Conservation (phyloP, 768 basidiomycete species). For the Calocybe gangraenosa region DNA sequence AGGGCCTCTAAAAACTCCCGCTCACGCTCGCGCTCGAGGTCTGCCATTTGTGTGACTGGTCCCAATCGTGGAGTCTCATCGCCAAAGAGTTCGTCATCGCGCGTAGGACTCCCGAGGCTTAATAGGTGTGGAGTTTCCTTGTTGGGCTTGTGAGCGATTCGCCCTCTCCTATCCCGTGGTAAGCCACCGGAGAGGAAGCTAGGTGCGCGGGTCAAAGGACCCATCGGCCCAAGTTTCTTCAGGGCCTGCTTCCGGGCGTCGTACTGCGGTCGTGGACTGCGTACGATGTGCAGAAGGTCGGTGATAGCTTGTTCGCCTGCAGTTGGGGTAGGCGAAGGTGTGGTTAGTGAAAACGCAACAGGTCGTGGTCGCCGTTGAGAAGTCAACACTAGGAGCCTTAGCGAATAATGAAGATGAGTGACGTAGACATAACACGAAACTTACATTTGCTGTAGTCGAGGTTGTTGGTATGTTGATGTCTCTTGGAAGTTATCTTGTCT, state of each 20-base stretch:
- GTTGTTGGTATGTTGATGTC: conserved; percentile 52
- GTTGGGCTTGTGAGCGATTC: conserved; percentile 55
- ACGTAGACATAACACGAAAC: neutral
- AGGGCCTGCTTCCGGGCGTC: conserved; percentile 25
- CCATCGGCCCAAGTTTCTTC: conserved; percentile 19
- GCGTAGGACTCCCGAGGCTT: conserved; percentile 20
- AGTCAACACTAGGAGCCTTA: conserved; percentile 70
- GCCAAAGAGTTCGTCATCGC: conserved; percentile 37
- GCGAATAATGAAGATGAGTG: conserved; percentile 2
- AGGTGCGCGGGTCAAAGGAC: conserved; percentile 39
- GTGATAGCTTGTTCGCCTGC: conserved; percentile 64
- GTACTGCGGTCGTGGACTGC: conserved; percentile 43
- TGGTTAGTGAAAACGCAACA: conserved; percentile 56
- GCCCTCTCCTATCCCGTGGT: conserved; percentile 75
- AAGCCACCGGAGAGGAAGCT: conserved; percentile 70
- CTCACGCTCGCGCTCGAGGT: conserved; percentile 45
- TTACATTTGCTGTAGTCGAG: conserved; percentile 82
- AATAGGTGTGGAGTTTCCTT: conserved; percentile 28
- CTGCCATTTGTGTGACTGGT: conserved; percentile 28
- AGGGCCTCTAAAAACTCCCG: conserved; percentile 54
- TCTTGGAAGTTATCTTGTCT: conserved; percentile 56
- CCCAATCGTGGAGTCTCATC: conserved; percentile 53
- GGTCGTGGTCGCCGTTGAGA: conserved; percentile 63
- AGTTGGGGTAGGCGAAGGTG: conserved; percentile 50
- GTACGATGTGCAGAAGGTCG: conserved; percentile 62